Percentiles rank a stretch among this genome's conserved stretches.
These are phyloP conservation scores for Flaveria sonorensis DNA, from an alignment of 129 eudicot species.

Conservation along the genomic window DNA sequence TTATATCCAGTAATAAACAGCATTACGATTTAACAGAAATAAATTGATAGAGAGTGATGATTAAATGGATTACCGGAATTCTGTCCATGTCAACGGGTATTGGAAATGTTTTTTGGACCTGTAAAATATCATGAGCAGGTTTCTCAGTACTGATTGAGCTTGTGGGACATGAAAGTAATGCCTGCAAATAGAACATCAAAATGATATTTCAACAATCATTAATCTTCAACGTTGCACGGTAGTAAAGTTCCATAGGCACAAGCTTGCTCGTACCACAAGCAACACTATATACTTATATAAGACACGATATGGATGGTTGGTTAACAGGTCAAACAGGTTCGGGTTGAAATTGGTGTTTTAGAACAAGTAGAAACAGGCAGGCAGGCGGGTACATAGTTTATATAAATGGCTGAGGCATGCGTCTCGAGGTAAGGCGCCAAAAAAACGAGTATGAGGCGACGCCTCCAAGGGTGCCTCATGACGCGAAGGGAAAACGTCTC, in stretches of 20 bases:
- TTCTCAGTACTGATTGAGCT: slow-evolving; percentile 66
- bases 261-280: neutral
- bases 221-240: slow-evolving; percentile 9
- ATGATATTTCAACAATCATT: neutral
- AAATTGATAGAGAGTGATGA: neutral
- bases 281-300: neutral
- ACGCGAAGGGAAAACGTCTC: no score
- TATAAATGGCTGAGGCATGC: no score
- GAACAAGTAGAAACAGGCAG: neutral
- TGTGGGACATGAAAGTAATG: slow-evolving; percentile 78
- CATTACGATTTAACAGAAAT: neutral
- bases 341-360: neutral
- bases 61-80: slow-evolving; percentile 51
- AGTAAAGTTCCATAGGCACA: neutral
- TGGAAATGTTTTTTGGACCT: slow-evolving; percentile 75
- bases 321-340: neutral
- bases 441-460: no score
- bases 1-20: neutral
- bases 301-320: neutral
- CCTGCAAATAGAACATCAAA: slow-evolving; percentile 40
- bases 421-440: no score
- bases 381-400: neutral
- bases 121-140: slow-evolving; percentile 52
- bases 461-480: no score
- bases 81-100: slow-evolving; percentile 50